These are phyloP conservation scores for Phialophora chinensis DNA, from an alignment of 2,329 filamentous ascomycete species.

Conservation along the genomic window DNA sequence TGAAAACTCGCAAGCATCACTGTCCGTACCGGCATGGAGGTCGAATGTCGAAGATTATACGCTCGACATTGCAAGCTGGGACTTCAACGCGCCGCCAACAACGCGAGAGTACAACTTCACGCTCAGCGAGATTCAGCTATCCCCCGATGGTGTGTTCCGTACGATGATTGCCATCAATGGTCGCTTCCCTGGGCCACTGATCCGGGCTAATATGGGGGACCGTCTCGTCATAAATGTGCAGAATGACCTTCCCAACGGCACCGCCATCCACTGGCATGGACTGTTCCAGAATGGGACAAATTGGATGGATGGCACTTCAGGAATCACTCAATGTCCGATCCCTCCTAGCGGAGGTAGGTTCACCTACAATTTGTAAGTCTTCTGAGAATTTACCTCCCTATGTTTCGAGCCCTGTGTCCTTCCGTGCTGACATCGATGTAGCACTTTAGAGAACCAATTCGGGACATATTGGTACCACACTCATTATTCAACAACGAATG, in stretches of 20 bases:
- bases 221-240: conserved; percentile 70
- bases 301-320: conserved; percentile 73
- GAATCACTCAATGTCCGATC: conserved; percentile 71
- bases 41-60: conserved; percentile 57
- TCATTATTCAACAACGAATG: conserved; percentile 67
- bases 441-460: conserved; percentile 58
- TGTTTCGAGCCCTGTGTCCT: neutral
- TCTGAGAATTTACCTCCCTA: neutral
- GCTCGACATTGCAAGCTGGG: conserved; percentile 61
- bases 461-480: conserved; percentile 71
- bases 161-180: conserved; percentile 73
- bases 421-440: neutral
- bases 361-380: conserved; percentile 65
- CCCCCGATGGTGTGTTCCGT: conserved; percentile 59
- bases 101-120: conserved; percentile 62
- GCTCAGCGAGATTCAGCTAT: conserved; percentile 59
- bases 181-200: conserved; percentile 73
- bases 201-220: conserved; percentile 76
- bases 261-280: conserved; percentile 76
- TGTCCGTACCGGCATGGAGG: conserved; percentile 6
- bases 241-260: conserved; percentile 70
- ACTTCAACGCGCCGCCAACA: conserved; percentile 56
- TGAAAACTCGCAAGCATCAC: conserved; percentile 15
- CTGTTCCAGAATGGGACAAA: conserved; percentile 78
- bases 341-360: conserved; percentile 63